Conservation (phyloP, 2,329 filamentous ascomycete genomes). For the Raffaelea albimanens region DNA sequence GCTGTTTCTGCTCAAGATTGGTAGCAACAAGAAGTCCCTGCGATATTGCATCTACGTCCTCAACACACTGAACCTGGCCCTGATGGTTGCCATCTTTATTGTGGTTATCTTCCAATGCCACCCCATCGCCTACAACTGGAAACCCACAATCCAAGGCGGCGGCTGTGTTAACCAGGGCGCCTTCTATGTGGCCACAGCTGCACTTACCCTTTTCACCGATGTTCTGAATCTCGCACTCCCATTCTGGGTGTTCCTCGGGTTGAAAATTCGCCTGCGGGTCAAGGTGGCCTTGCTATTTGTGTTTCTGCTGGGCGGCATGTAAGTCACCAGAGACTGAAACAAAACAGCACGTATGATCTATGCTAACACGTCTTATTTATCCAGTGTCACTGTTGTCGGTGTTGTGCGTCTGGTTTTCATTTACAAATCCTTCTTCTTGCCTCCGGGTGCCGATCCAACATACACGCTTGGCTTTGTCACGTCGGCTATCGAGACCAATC, state of each 20-base stretch:
- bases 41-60: constrained; percentile 19
- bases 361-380: background rate
- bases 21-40: constrained; percentile 19
- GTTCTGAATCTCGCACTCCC: constrained; percentile 31
- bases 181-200: constrained; percentile 24
- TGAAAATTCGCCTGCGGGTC: constrained; percentile 19
- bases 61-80: constrained; percentile 20
- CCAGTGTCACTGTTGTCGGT: constrained; percentile 25
- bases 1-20: constrained; percentile 22
- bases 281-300: constrained; percentile 22
- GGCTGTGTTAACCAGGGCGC: constrained; percentile 23
- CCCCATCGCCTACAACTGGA: constrained; percentile 34
- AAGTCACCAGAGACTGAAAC: constrained; percentile 1
- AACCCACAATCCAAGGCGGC: constrained; percentile 27
- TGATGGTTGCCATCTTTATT: constrained; percentile 22
- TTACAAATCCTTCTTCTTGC: constrained; percentile 21
- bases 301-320: constrained; percentile 23
- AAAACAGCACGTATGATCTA: no score
- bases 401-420: constrained; percentile 23
- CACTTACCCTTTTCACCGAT: constrained; percentile 34
- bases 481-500: constrained; percentile 29
- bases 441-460: constrained; percentile 16
- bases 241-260: constrained; percentile 22
- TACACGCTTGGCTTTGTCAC: constrained; percentile 25
- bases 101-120: constrained; percentile 28